These are phyloP conservation scores for Vachellia pachyceras DNA, from an alignment of 306 rosid species.

Conservation along the genomic window DNA sequence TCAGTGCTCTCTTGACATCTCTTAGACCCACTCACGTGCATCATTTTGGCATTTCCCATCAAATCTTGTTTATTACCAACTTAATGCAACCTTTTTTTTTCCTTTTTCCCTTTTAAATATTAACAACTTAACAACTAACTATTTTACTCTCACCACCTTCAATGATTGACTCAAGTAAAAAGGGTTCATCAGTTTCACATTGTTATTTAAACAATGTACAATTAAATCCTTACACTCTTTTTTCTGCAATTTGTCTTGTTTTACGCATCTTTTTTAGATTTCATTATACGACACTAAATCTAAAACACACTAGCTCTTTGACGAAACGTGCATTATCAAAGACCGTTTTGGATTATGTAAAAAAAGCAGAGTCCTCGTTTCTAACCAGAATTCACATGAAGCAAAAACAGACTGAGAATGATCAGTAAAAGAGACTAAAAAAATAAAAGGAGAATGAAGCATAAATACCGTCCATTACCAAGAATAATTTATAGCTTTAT, in stretches of 20 bases:
- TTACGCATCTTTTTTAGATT: neutral
- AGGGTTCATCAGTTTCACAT: neutral
- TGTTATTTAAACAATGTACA: neutral
- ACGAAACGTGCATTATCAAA: slow-evolving; percentile 25
- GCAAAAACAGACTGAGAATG: slow-evolving; percentile 32
- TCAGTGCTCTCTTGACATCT: slow-evolving; percentile 84
- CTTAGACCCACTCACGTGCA: slow-evolving; percentile 95
- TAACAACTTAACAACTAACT: slow-evolving; percentile 5
- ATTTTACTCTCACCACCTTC: neutral
- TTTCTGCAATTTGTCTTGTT: neutral
- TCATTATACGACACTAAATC: neutral
- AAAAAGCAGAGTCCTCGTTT: slow-evolving; percentile 39
- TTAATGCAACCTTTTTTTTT: neutral
- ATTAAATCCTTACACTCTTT: neutral
- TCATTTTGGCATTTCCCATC: slow-evolving; percentile 55
- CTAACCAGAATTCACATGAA: slow-evolving; percentile 63
- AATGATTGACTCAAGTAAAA: neutral
- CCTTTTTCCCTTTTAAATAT: neutral
- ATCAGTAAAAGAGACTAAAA: slow-evolving; percentile 35
- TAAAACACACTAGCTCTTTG: neutral
- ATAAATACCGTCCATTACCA: slow-evolving; percentile 46
- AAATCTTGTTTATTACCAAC: slow-evolving; percentile 38
- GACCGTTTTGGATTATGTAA: slow-evolving; percentile 45
- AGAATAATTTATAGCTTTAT: slow-evolving; percentile 41
- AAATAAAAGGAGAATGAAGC: slow-evolving; percentile 43